These are phyloP conservation scores for Chlamydomonas sp. DNA, from an alignment of 139 green algal species.

Conservation along the genomic window DNA sequence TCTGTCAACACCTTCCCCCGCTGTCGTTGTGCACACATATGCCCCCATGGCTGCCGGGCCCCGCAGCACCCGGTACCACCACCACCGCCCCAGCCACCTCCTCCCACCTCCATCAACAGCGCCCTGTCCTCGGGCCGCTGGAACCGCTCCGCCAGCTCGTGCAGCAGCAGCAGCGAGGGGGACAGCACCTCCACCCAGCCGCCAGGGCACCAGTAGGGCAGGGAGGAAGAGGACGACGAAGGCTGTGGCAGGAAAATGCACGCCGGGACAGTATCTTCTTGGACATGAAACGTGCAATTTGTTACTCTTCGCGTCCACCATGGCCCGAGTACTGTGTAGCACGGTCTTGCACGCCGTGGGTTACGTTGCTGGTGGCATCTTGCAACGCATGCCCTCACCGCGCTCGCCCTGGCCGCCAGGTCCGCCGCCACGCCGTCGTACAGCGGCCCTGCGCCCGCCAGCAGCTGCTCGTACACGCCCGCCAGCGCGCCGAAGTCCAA, in stretches of 20 bases:
- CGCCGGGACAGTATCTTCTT: too few relatives aligned
- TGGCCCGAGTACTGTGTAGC: too few relatives aligned
- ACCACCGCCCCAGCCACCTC: not conserved
- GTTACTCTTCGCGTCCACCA: too few relatives aligned
- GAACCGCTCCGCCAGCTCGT: constrained; percentile 36
- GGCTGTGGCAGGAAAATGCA: too few relatives aligned
- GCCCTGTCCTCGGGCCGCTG: constrained; percentile 13
- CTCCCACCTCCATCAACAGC: not conserved
- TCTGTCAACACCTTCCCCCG: too few relatives aligned
- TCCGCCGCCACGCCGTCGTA: not conserved
- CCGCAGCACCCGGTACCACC: not conserved
- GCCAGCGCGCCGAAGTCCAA: constrained; percentile 3
- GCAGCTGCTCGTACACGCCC: not conserved
- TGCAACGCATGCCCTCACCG: too few relatives aligned
- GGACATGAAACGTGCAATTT: too few relatives aligned
- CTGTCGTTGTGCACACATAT: too few relatives aligned
- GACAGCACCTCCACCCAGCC: constrained; percentile 20
- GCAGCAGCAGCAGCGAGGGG: constrained; percentile 12
- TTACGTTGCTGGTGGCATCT: too few relatives aligned
- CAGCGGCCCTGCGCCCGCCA: not conserved
- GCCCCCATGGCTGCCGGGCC: not conserved
- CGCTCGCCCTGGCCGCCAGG: too few relatives aligned
- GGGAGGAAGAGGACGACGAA: not conserved
- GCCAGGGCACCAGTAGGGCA: not conserved
- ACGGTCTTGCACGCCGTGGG: too few relatives aligned